Conservation (phyloP, 768 basidiomycete genomes). For the Russula sp. region DNA sequence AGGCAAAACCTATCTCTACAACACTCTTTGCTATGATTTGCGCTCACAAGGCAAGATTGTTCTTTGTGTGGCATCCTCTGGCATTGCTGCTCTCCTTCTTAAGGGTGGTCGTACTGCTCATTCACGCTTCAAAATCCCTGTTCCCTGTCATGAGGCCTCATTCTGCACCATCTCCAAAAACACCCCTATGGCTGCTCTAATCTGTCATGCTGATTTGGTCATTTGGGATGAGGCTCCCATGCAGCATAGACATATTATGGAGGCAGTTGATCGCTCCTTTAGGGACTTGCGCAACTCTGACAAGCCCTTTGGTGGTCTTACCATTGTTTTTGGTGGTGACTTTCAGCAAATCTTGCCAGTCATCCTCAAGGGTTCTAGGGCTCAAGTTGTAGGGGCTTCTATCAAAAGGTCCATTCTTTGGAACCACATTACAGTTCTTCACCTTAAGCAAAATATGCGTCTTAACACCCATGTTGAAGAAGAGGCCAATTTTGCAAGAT, state of each 20-base stretch:
- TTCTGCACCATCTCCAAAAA: not conserved
- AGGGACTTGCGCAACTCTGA: not conserved
- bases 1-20: constrained; percentile 49
- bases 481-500: too few relatives aligned
- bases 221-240: not conserved
- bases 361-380: too few relatives aligned
- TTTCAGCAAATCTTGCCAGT: too few relatives aligned
- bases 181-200: not conserved
- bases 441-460: too few relatives aligned
- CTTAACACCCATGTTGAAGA: too few relatives aligned
- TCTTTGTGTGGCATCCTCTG: constrained; percentile 49
- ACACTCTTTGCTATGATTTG: constrained; percentile 31
- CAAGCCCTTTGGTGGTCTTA: constrained; percentile 2
- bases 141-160: constrained; percentile 28
- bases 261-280: constrained; percentile 1
- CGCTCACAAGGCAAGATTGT: constrained; percentile 28
- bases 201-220: not conserved
- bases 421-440: too few relatives aligned
- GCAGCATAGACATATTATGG: not conserved
- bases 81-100: too few relatives aligned
- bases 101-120: too few relatives aligned
- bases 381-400: too few relatives aligned
- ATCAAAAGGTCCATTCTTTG: too few relatives aligned
- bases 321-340: not conserved
- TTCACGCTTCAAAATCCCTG: too few relatives aligned